These are phyloP conservation scores for Physcia stellaris DNA, from an alignment of 495 filamentous ascomycete species.

Conservation along the genomic window DNA sequence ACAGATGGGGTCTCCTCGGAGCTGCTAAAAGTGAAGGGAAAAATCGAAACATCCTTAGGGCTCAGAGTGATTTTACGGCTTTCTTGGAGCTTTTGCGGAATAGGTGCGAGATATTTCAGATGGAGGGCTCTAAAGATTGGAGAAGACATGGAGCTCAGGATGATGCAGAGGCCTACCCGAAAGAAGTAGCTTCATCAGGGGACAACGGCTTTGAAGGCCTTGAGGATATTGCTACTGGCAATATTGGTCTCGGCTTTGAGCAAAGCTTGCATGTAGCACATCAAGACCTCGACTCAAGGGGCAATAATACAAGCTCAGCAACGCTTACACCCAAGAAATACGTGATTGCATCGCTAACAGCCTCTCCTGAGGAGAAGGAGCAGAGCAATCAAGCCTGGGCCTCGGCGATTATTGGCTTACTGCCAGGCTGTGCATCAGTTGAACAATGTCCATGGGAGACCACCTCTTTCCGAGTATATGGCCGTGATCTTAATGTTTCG, in stretches of 20 bases:
- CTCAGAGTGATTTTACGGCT: slow-evolving; percentile 46
- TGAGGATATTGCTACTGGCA: slow-evolving; percentile 9
- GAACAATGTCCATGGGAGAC: slow-evolving; percentile 28
- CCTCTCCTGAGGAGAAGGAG: neutral
- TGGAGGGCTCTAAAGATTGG: slow-evolving; percentile 54
- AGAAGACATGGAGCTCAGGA: slow-evolving; percentile 33
- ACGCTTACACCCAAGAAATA: slow-evolving; percentile 7
- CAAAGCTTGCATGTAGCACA: slow-evolving; percentile 6
- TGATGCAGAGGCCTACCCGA: slow-evolving; percentile 5
- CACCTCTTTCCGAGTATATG: slow-evolving; percentile 41
- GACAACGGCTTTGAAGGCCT: slow-evolving; percentile 6
- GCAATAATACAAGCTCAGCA: neutral
- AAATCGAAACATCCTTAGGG: slow-evolving; percentile 28
- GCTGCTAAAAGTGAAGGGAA: slow-evolving; percentile 20
- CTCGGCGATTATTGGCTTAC: neutral
- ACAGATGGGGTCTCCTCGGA: slow-evolving; percentile 25
- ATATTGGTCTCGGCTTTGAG: slow-evolving; percentile 13
- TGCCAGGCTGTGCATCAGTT: neutral
- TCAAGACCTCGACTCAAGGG: neutral
- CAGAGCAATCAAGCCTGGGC: slow-evolving; percentile 4
- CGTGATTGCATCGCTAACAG: neutral
- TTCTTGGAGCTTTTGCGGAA: slow-evolving; percentile 57
- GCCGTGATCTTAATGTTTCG: slow-evolving; percentile 40
- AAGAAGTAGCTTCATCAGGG: neutral
- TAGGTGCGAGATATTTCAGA: slow-evolving; percentile 58